These are phyloP conservation scores for Phytophthora citricola DNA, from an alignment of 352 stramenopile genomes.

Conservation along the genomic window DNA sequence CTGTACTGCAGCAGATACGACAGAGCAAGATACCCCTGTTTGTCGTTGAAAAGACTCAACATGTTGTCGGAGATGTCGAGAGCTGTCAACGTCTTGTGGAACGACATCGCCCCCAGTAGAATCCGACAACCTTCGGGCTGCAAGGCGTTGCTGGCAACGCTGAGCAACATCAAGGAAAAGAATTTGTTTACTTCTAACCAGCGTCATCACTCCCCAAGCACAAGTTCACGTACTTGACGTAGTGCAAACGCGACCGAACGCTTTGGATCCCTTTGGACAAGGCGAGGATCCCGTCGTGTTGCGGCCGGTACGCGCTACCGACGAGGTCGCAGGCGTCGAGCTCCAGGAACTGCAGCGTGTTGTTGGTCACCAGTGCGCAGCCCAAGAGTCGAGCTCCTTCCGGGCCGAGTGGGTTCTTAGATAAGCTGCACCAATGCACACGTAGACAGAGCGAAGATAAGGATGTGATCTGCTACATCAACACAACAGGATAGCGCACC, in stretches of 20 bases:
- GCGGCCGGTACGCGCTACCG: conserved; percentile 58
- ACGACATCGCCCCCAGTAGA: conserved; percentile 49
- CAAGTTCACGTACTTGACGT: conserved; percentile 49
- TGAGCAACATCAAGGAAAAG: conserved; percentile 15
- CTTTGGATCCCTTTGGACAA: conserved; percentile 71
- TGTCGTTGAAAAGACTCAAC: conserved; percentile 61
- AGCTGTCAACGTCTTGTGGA: conserved; percentile 61
- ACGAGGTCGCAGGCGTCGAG: conserved; percentile 59
- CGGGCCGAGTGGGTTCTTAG: conserved; percentile 53
- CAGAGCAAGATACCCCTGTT: conserved; percentile 59
- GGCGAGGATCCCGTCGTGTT: conserved; percentile 51
- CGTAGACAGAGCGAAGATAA: conserved; percentile 18
- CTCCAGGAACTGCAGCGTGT: conserved; percentile 63
- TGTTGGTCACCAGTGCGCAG: conserved; percentile 68
- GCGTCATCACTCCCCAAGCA: not conserved
- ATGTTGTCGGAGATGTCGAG: conserved; percentile 69
- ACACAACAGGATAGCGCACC: conserved; percentile 29
- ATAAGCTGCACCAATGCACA: conserved; percentile 32
- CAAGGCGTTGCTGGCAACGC: conserved; percentile 58
- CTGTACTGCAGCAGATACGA: conserved; percentile 59
- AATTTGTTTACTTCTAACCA: not conserved
- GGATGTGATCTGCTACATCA: conserved; percentile 24
- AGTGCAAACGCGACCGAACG: conserved; percentile 52
- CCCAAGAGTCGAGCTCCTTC: conserved; percentile 50
- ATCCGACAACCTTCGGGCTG: conserved; percentile 66